These are phyloP conservation scores for Pugionium dolabratum DNA, from an alignment of 345 rosid species.

Conservation along the genomic window DNA sequence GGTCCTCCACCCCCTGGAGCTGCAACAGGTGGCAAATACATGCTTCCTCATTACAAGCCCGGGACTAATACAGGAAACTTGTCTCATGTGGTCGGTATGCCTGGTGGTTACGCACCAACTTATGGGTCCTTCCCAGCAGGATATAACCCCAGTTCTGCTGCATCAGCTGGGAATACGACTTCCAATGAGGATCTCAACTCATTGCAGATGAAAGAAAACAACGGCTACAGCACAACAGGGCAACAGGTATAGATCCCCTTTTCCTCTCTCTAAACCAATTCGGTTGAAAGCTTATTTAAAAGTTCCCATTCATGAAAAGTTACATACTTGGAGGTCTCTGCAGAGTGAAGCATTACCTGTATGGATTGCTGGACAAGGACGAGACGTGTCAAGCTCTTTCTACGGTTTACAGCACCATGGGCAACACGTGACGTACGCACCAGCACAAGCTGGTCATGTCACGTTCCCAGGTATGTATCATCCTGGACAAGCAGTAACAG, in stretches of 20 bases:
- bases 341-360: slow-evolving; percentile 87
- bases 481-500: slow-evolving; percentile 70
- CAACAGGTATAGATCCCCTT: slow-evolving; percentile 54
- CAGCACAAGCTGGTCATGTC: slow-evolving; percentile 72
- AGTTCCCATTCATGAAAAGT: slow-evolving; percentile 24
- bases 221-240: slow-evolving; percentile 67
- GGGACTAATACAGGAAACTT: slow-evolving; percentile 69
- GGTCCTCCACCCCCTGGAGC: slow-evolving; percentile 67
- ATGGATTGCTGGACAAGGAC: slow-evolving; percentile 81
- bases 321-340: slow-evolving; percentile 30
- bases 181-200: slow-evolving; percentile 72
- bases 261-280: neutral
- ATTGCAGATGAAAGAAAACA: slow-evolving; percentile 80
- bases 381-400: slow-evolving; percentile 76
- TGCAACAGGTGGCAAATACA: slow-evolving; percentile 70
- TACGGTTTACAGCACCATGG: slow-evolving; percentile 84
- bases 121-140: slow-evolving; percentile 78
- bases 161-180: slow-evolving; percentile 65
- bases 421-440: slow-evolving; percentile 77
- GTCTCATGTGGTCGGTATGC: slow-evolving; percentile 63
- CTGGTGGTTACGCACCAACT: slow-evolving; percentile 66
- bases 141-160: slow-evolving; percentile 67
- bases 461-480: slow-evolving; percentile 68
- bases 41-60: slow-evolving; percentile 80
- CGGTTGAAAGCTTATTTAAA: slow-evolving; percentile 2